Evolutionary conservation across 345 rosid species (phyloP).

Genomic region (Alliaria petiolata): DNA sequence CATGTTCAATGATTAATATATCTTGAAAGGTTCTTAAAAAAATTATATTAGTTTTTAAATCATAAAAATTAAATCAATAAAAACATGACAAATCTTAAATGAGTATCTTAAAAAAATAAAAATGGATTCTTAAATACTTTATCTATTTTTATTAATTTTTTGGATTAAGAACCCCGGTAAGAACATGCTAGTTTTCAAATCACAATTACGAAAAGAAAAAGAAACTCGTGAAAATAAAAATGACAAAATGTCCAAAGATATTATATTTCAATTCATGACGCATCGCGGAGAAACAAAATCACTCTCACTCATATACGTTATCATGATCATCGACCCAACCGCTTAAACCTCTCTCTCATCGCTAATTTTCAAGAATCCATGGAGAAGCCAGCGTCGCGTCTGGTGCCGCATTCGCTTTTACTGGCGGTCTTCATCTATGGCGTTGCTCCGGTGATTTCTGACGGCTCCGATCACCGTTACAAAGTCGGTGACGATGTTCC

Average conservation of each 20-base stretch:
- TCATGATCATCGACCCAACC: neutral
- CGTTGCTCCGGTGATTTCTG: slow-evolving; percentile 32
- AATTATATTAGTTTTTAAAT: no score
- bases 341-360: slow-evolving; percentile 11
- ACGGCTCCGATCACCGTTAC: slow-evolving; percentile 55
- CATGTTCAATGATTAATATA: no score
- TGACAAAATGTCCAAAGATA: neutral
- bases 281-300: slow-evolving; percentile 6
- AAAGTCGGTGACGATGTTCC: slow-evolving; percentile 51
- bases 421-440: slow-evolving; percentile 3
- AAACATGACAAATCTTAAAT: no score
- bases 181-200: no score
- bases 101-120: no score
- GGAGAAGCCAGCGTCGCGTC: neutral
- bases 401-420: neutral
- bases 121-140: no score
- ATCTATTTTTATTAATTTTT: no score
- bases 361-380: neutral
- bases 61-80: no score
- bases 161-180: no score
- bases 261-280: neutral
- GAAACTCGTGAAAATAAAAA: no score
- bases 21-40: no score
- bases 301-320: neutral
- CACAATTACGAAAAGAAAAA: no score